Evolutionary conservation across 176 grass and related monocot genomes (phyloP).

Genomic region (Avena atlantica): DNA sequence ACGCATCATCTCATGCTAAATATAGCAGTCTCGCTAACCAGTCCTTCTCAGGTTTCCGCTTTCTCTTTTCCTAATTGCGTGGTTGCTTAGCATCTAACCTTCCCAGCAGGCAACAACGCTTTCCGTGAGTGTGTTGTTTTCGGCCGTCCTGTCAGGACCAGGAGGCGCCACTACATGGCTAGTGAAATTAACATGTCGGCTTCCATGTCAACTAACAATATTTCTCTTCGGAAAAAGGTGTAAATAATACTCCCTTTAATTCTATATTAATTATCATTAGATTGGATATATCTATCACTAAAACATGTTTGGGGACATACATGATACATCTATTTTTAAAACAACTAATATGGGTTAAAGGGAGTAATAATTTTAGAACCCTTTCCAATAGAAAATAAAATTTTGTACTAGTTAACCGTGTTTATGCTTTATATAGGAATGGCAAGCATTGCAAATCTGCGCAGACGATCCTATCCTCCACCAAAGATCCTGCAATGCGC

Average conservation of each 20-base stretch:
- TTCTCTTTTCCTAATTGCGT: conserved; percentile 47
- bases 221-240: not conserved
- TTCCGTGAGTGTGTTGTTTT: conserved; percentile 33
- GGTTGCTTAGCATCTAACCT: conserved; percentile 65
- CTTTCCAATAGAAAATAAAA: too few species aligned
- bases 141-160: conserved; percentile 38
- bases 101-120: conserved; percentile 24
- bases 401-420: too few species aligned
- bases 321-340: too few species aligned
- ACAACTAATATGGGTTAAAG: too few species aligned
- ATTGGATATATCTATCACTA: too few species aligned
- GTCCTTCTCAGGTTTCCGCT: conserved; percentile 47
- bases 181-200: conserved; percentile 33
- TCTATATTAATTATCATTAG: too few species aligned
- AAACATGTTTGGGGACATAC: too few species aligned
- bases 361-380: too few species aligned
- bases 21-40: conserved; percentile 44
- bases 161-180: conserved; percentile 21
- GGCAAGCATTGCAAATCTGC: not conserved
- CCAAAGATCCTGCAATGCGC: not conserved
- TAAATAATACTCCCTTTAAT: too few species aligned
- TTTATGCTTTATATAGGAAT: too few species aligned
- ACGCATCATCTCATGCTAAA: conserved; percentile 17
- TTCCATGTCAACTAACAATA: not conserved
- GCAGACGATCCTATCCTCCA: not conserved